Base-by-base conservation (phyloP, 2,329 filamentous ascomycete species). In the Dactylellina parvicollis region DNA sequence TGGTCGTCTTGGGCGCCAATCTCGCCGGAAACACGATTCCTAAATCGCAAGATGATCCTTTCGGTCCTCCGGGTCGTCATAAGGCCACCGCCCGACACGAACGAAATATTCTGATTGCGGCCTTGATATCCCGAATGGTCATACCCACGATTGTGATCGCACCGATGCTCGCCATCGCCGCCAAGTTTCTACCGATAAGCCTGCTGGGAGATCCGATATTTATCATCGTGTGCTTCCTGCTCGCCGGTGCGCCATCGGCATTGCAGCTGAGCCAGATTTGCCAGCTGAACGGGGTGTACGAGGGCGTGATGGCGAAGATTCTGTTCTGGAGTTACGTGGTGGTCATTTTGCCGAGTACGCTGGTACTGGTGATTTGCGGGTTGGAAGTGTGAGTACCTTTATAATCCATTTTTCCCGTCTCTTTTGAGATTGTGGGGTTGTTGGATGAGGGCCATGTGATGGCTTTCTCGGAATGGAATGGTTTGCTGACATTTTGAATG, bases 201-300 rank as follows among this genome's bases (percentile, higher is more conserved):
- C 98, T 99, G 77, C 84, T 99, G 32, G 95, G 96, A 80, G 95
- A 99, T 79, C 95, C 95, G 8, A 99, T 99, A 78, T 99, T 99
- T 81, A 89, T 99, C 77, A 92, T 99, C 77, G 95, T 99, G 34
- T 97, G 93, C 82, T 99, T 98, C 85, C 84, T 99, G 76, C 90
- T 99, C 76, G 94, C 92, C 0, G 95, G 95, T 34, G 95, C 95
- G 2, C 95, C 95, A 4, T 96, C 90, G 75, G 95, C 95, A 24
- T 84, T 99, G 75, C 95, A 99, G 82, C 83, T 99, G 79, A 94
- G 95, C 4, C 95, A 99, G 82, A 99, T 99, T 74, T 99, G 95
- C 82, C 95, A 98, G 85, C 91, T 98, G 82, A 99, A 99, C 81
- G 90, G 90, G 75, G 95, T 99, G 8, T 99, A 92, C 81, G 94